Base-by-base conservation (phyloP, 2,329 filamentous ascomycete genomes). In the Clonostachys rhizophaga region DNA sequence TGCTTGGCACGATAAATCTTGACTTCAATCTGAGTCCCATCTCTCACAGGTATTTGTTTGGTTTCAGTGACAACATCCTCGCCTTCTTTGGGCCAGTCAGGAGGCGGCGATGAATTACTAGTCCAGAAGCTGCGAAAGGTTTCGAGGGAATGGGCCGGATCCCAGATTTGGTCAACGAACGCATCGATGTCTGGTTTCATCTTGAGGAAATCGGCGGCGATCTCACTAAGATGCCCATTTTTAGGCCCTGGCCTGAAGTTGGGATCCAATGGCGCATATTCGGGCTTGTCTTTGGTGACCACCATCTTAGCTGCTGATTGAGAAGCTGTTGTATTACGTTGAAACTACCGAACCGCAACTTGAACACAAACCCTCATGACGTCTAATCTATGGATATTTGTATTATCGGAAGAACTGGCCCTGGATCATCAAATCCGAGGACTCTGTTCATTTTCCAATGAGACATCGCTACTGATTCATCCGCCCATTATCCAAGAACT, bases 201-300 rank as follows among this genome's bases (percentile, higher is more conserved):
- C 7, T 50, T 53, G 12, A 56, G 52, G 47, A 65, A 65, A 5
- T 58, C 55, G 4, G 64, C 59, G 34, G 63, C 64, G 20, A 61
- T 57, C 47, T 56, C 49, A 36, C 62, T 59, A 41, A 63, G 58
- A 48, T 67, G 64, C 44, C 64, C 62, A 46, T 69, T 54, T 46
- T 61, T 65, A 34, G 61, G 62, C 6, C 62, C 52, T 2, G 65
- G 65, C 44, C 59, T 59, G 61, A 61, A 65, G 51, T 54, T 45
- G 13, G 58, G 50, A 43, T 62, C 57, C 41, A 61, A 13, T 16
- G 48, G 43, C 37, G 55, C 53, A 53, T 64, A 64, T 34, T 62
- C 55, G 48, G 56, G 52, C 16, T 54, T 52, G 11, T 52, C 42
- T 42, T 64, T 64, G 48, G 60, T 46, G 41, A 53, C 42, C 43